Evolutionary conservation across 371 early-diverging fungal genomes (phyloP).

Genomic region (Mortierella sp.): DNA sequence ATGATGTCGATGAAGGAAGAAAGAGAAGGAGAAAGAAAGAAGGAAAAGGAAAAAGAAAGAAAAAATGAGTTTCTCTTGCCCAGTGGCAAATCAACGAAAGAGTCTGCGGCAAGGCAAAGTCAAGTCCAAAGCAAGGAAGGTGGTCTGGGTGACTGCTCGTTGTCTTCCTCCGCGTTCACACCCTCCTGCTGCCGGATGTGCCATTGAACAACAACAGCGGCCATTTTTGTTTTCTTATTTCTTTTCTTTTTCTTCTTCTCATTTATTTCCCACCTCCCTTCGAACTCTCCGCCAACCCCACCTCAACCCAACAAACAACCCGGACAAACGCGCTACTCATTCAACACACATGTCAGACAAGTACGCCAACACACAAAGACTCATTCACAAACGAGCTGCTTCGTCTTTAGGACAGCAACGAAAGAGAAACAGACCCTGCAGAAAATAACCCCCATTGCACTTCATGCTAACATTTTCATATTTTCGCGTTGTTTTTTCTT

Average conservation of each 20-base stretch:
- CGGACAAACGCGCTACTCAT: neutral
- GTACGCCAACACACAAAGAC: neutral
- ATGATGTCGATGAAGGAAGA: neutral
- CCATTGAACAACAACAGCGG: neutral
- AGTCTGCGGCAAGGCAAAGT: neutral
- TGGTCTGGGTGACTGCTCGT: too few species aligned
- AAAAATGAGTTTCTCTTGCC: too few species aligned
- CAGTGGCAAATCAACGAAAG: neutral
- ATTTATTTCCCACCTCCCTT: neutral
- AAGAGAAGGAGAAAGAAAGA: neutral
- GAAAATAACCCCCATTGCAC: neutral
- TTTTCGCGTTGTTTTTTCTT: neutral
- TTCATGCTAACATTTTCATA: neutral
- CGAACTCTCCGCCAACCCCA: neutral
- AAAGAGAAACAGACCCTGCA: neutral
- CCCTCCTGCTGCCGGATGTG: too few species aligned
- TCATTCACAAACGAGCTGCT: neutral
- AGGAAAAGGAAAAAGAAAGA: neutral
- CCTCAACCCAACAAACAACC: neutral
- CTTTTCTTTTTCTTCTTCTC: neutral
- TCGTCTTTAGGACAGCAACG: neutral
- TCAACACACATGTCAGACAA: constrained; percentile 4
- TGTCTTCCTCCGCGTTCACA: too few species aligned
- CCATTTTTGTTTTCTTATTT: neutral
- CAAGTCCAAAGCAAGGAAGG: neutral